Base-by-base conservation (phyloP, 176 grass and related monocot genomes). In the Phoenix dactylifera region DNA sequence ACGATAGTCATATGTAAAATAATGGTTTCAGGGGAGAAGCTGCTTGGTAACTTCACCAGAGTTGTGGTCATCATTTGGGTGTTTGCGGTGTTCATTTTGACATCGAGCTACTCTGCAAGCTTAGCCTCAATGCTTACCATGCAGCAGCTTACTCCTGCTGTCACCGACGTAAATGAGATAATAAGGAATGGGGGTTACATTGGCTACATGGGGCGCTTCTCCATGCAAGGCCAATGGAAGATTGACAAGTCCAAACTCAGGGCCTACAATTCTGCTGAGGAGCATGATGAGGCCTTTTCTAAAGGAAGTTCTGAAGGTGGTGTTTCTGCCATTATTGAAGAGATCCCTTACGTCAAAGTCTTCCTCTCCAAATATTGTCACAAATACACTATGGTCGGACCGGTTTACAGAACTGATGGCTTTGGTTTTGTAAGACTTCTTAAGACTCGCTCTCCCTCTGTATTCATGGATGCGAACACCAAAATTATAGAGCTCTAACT, bases 71-170 rank as follows among this genome's bases (percentile, higher is more conserved):
- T 71, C 2, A 32, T 78, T 26, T 78, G 66, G 75, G 53, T 78
- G 15, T 71, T 78, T 1, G 75, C 59, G 53, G 67, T 71, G 22
- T 51, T 71, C 30, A 65, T 78, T 5, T 32, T 78, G n/a, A 58
- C 44, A 26, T 29, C 67, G 26, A 78, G 67, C 12, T 78, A 71
- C 58, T 65, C 67, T 6, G 75, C 75, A 59, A 78, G 62, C 59
- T 64, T 78, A n/a, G 58, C 67, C 51, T 64, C 75, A 1, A 65
- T 78, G 75, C 55, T 78, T 6, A 78, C 75, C 2, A 59, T 71
- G 12, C 24, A 58, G 57, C 29, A 64, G 6, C 32, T 39, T 14
- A 55, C 28, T 7, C 51, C 75, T 24, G 15, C n/a, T n/a, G n/a
- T 63, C 49, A 84, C 32, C 12, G 17, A 55, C 50, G 48, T 75